Evolutionary conservation across 2,329 filamentous ascomycete genomes (phyloP).

Genomic region (Aspergillus niger): DNA sequence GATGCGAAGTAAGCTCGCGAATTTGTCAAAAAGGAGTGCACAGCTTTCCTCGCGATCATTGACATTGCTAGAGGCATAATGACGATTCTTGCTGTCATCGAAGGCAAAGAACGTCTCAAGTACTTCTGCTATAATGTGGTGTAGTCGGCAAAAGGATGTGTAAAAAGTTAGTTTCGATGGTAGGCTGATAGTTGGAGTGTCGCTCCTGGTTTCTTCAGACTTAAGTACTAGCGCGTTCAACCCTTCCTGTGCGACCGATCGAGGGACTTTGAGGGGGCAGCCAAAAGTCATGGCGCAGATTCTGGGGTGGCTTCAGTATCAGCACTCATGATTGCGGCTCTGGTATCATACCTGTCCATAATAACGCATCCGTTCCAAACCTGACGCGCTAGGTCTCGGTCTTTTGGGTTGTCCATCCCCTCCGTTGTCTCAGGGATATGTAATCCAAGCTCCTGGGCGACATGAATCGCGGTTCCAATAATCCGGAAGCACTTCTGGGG

Average conservation of each 20-base stretch:
- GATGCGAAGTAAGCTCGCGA: neutral
- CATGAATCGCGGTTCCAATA: neutral
- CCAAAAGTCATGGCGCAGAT: constrained; percentile 6
- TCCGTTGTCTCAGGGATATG: neutral
- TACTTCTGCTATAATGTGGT: constrained; percentile 2
- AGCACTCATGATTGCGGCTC: no score
- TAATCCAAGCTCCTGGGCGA: constrained; percentile 1
- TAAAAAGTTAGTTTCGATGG: constrained; percentile 3
- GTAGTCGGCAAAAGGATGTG: neutral
- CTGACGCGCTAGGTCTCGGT: constrained; percentile 1
- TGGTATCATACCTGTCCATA: neutral
- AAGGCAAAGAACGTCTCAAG: neutral
- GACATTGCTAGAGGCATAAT: no score
- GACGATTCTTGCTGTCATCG: neutral
- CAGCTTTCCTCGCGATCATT: neutral
- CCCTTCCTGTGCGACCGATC: neutral
- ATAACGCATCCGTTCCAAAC: constrained; percentile 2
- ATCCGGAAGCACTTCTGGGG: constrained; percentile 2
- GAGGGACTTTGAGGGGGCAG: neutral
- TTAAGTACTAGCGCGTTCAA: neutral
- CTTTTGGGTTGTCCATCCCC: neutral
- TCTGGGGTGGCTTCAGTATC: neutral
- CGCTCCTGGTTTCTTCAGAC: neutral
- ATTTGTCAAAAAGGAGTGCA: neutral
- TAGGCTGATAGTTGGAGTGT: neutral